Evolutionary conservation across 208 protist genomes (phyloP).

Genomic region (Leishmania gerbilli): DNA sequence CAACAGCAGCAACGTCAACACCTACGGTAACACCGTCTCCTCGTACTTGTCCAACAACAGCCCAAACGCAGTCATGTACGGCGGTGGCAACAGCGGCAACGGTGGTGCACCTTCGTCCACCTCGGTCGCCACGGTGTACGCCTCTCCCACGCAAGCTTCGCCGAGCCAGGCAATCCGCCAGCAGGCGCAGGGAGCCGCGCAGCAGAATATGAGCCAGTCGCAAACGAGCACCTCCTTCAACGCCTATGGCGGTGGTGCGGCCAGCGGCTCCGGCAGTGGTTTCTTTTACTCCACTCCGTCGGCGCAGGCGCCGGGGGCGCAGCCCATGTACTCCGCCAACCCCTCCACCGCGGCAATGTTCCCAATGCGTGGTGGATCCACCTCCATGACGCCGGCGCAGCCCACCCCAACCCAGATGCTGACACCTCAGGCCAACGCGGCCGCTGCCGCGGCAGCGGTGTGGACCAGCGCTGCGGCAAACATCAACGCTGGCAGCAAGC

Average conservation of each 20-base stretch:
- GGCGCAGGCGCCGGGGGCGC: constrained; percentile 9
- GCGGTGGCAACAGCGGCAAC: constrained; percentile 15
- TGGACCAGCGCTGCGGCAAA: constrained; percentile 32
- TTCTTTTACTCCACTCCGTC: constrained; percentile 23
- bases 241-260: constrained; percentile 3
- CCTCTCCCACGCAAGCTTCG: constrained; percentile 13
- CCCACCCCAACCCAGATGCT: constrained; percentile 20
- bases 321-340: constrained; percentile 29
- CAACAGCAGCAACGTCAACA: constrained; percentile 4
- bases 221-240: constrained; percentile 16
- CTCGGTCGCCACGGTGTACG: constrained; percentile 27
- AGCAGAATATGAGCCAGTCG: constrained; percentile 17
- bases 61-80: constrained; percentile 25
- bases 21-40: constrained; percentile 10
- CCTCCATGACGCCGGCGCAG: constrained; percentile 9
- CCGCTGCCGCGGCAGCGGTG: constrained; percentile 10
- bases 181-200: constrained; percentile 12
- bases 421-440: constrained; percentile 6
- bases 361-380: constrained; percentile 21
- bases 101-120: not conserved
- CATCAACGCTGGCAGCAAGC: constrained; percentile 68
- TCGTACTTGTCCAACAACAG: constrained; percentile 12
- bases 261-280: constrained; percentile 8
- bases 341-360: constrained; percentile 19
- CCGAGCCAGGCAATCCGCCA: constrained; percentile 1